Conservation (phyloP, 2,329 filamentous ascomycete species). For the Phyllosticta citriasiana region DNA sequence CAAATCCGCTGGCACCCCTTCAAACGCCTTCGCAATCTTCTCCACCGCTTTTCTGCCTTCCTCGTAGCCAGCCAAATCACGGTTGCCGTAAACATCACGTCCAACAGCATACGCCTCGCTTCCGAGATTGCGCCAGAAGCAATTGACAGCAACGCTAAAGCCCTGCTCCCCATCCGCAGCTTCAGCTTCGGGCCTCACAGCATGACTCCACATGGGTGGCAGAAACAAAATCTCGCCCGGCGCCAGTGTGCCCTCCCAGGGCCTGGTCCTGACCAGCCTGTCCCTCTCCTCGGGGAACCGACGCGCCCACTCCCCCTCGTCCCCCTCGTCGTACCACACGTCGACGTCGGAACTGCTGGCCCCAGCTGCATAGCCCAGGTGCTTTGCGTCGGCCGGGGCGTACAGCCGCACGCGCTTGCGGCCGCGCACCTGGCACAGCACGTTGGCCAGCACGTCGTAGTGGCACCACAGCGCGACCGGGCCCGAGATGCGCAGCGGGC, state of each 20-base stretch:
- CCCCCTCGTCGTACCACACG: constrained; percentile 42
- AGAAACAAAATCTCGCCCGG: constrained; percentile 73
- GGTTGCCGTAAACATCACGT: constrained; percentile 78
- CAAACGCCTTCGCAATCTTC: constrained; percentile 55
- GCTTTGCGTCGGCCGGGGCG: constrained; percentile 62
- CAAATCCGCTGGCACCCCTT: constrained; percentile 54
- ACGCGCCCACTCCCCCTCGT: constrained; percentile 14
- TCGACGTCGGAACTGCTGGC: constrained; percentile 71
- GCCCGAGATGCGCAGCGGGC: constrained; percentile 68
- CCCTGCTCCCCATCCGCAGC: constrained; percentile 14
- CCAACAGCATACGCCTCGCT: constrained; percentile 56
- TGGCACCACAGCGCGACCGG: constrained; percentile 82
- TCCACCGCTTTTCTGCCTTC: constrained; percentile 64
- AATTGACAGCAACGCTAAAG: constrained; percentile 71
- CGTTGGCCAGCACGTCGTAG: constrained; percentile 84
- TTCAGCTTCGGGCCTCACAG: constrained; percentile 42
- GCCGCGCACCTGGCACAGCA: constrained; percentile 70
- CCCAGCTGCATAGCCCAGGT: constrained; percentile 62
- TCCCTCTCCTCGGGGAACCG: background rate
- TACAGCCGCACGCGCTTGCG: constrained; percentile 67
- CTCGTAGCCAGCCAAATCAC: constrained; percentile 76
- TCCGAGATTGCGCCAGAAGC: constrained; percentile 70
- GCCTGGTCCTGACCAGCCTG: constrained; percentile 35
- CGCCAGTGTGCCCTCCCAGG: constrained; percentile 54
- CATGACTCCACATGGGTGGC: constrained; percentile 77